Base-by-base conservation (phyloP, 441 rosid species). In the Pelargonium cotyledonis region DNA sequence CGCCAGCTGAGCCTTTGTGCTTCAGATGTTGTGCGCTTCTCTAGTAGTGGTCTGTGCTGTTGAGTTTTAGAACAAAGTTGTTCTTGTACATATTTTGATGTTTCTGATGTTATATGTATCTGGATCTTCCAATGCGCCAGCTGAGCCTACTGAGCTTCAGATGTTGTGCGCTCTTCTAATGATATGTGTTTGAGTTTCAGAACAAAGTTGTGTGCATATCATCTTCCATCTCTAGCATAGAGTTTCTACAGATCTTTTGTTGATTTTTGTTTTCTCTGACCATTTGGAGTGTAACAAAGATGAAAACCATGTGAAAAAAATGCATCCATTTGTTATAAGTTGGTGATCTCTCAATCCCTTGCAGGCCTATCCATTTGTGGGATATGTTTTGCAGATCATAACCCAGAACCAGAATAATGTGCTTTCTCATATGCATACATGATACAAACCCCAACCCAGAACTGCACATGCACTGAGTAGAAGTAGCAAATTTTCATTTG, bases 31-130 rank as follows among this genome's bases (percentile, higher is more conserved):
- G 49, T 47, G 55, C 55, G 55, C 55, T 47, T 47, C 55, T 47
- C n/a, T 47, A 47, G 55, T 47, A n/a, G 35, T 29, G 4, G 23
- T 47, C 15, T 47, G 55, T 47, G 55, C 4, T 12, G 14, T 9
- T 47, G 53, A 29, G 35, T 29, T 29, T 21, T 43, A 55, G 53
- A 49, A 46, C 63, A 35, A 26, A 55, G 8, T 55, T 55, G 7
- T 55, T 1, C 35, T 2, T 65, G 66, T 47, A 69, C 49, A 57
- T 47, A 43, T 68, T 64, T 53, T 3, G 72, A 72, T 62, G 65
- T 68, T 61, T 63, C n/a, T 47, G 70, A 44, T 78, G 73, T 65
- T 53, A 5, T 41, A 55, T 65, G 73, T 62, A 46, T 69, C 23
- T 65, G 19, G 35, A 47, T 47, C 55, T 12, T 47, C 55, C 15